Conservation (phyloP, 331 rosid genomes). For the Quercus tomentella region DNA sequence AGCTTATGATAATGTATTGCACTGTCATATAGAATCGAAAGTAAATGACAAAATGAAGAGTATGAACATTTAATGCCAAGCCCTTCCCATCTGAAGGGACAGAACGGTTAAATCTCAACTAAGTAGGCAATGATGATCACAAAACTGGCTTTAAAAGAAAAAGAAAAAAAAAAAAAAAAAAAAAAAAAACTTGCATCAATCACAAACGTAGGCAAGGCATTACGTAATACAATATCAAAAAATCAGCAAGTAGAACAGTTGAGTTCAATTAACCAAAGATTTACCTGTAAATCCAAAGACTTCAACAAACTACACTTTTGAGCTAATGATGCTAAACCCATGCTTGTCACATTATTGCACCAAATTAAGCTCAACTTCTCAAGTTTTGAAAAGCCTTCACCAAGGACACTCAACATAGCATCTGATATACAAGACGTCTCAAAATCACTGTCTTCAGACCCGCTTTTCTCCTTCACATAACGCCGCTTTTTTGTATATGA, state of each 20-base stretch:
- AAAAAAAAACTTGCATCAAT: neutral
- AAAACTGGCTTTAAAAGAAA: neutral
- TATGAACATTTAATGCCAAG: neutral
- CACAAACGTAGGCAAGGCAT: neutral
- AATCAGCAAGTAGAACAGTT: neutral
- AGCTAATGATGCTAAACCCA: constrained; percentile 60
- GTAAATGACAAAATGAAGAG: neutral
- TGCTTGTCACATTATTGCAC: constrained; percentile 77
- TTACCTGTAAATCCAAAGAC: constrained; percentile 89
- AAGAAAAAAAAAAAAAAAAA: neutral
- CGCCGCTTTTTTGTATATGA: constrained; percentile 38
- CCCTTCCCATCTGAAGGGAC: neutral
- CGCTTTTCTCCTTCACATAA: constrained; percentile 23
- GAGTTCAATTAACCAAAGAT: neutral
- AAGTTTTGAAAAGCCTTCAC: constrained; percentile 71
- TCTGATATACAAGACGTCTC: constrained; percentile 68
- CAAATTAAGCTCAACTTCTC: constrained; percentile 79
- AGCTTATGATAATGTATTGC: constrained; percentile 1
- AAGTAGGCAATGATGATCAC: neutral
- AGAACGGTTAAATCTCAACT: neutral
- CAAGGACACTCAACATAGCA: constrained; percentile 63
- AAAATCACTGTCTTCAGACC: constrained; percentile 35
- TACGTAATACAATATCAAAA: neutral
- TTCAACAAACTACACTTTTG: constrained; percentile 52
- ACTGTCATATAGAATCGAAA: neutral